Conservation (phyloP, 2,329 filamentous ascomycete species). For the Sclerotinia spermophila region DNA sequence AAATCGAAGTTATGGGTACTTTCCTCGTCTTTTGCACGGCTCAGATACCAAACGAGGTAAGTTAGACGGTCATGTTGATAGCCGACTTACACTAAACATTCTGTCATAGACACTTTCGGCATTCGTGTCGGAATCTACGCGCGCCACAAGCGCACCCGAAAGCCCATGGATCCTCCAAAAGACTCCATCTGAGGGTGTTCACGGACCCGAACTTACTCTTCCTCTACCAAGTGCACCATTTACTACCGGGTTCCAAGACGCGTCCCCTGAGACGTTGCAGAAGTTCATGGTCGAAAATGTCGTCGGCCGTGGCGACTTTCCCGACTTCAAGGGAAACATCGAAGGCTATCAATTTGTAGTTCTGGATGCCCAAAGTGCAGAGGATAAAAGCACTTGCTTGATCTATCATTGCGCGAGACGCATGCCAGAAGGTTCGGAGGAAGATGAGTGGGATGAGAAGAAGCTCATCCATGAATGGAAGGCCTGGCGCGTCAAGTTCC, state of each 20-base stretch:
- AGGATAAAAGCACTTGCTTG: background rate
- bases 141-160: background rate
- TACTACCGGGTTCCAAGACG: background rate
- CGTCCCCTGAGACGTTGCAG: background rate
- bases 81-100: background rate
- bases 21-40: background rate
- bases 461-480: constrained; percentile 5
- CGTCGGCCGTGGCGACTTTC: background rate
- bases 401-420: background rate
- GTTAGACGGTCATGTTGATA: too few relatives aligned
- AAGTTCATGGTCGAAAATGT: background rate
- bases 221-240: background rate
- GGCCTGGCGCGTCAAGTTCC: constrained; percentile 7
- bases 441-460: background rate
- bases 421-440: background rate
- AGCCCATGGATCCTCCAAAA: background rate
- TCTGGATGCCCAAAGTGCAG: background rate
- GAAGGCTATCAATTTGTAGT: background rate
- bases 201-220: background rate
- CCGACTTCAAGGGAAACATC: background rate
- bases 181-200: background rate
- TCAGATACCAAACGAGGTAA: background rate
- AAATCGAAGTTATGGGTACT: background rate
- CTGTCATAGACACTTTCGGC: background rate
- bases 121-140: background rate